phyloP scores from a whole-genome alignment of 2,329 filamentous ascomycete species.

The Pleochaeta shiraiana region DNA sequence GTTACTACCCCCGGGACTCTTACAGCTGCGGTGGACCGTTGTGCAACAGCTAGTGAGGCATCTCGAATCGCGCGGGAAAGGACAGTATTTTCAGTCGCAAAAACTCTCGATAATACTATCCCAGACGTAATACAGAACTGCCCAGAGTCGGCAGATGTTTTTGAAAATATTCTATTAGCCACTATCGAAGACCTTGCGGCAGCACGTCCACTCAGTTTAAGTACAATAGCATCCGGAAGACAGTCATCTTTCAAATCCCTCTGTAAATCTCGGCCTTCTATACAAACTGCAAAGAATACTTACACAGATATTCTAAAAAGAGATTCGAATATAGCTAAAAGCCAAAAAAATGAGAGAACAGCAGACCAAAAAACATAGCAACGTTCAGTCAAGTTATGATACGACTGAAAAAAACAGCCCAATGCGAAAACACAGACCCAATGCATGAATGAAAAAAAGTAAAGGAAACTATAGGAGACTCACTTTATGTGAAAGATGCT shows the following conservation, averaged over 20 bases:
- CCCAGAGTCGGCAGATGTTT: background rate
- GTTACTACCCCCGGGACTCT: background rate
- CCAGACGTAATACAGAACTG: background rate
- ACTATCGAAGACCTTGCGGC: background rate
- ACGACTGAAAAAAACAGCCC: background rate
- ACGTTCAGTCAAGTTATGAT: background rate
- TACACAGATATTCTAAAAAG: background rate
- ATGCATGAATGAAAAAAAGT: background rate
- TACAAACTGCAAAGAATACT: background rate
- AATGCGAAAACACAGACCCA: background rate
- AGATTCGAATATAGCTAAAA: background rate
- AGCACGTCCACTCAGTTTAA: background rate
- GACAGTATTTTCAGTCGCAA: background rate
- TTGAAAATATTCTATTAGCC: background rate
- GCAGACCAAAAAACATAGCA: background rate
- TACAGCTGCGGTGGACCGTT: background rate
- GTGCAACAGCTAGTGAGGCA: background rate
- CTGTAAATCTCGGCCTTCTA: background rate
- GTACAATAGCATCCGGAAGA: background rate
- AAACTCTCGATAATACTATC: background rate
- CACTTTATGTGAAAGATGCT: background rate
- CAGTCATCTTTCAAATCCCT: background rate
- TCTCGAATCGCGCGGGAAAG: background rate
- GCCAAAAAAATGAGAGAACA: background rate
- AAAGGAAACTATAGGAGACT: background rate